Conservation (phyloP, 495 filamentous ascomycete genomes). For the Xylaria castorea region DNA sequence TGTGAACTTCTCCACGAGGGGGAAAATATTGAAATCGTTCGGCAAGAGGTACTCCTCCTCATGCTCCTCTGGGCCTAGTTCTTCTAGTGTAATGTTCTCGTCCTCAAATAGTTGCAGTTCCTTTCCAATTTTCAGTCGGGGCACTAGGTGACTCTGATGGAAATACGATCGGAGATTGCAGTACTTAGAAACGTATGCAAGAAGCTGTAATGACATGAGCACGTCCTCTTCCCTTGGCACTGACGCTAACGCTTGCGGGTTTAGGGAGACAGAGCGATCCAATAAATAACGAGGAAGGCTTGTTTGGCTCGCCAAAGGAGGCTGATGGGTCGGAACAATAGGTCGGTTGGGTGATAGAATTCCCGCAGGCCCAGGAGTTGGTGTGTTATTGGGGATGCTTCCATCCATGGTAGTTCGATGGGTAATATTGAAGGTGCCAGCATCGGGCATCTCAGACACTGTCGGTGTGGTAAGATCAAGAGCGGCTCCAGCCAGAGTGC, state of each 20-base stretch:
- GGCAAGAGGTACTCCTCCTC: conserved; percentile 92
- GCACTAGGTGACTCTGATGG: conserved; percentile 91
- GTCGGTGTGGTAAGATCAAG: conserved; percentile 78
- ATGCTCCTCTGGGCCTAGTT: conserved; percentile 59
- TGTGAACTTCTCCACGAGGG: conserved; percentile 97
- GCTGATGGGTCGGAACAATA: conserved; percentile 73
- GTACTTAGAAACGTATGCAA: conserved; percentile 98
- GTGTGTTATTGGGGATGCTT: conserved; percentile 74
- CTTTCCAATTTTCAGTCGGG: conserved; percentile 85
- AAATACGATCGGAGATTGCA: conserved; percentile 96
- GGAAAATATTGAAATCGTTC: conserved; percentile 97
- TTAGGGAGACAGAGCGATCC: conserved; percentile 68
- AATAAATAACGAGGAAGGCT: conserved; percentile 74
- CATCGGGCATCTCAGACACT: conserved; percentile 81
- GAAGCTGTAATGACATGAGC: conserved; percentile 94
- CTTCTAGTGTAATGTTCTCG: conserved; percentile 55
- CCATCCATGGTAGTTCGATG: conserved; percentile 87
- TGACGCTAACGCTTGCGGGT: conserved; percentile 75
- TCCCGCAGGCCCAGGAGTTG: conserved; percentile 64
- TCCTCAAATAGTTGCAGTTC: conserved; percentile 80
- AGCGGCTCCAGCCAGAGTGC: conserved; percentile 76
- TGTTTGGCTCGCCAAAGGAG: conserved; percentile 66
- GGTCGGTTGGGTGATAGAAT: conserved; percentile 81
- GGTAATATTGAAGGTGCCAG: conserved; percentile 95
- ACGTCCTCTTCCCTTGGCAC: conserved; percentile 98